Percentiles rank a stretch among this genome's conserved stretches.
Evolutionary conservation across 768 basidiomycete species (phyloP).

Genomic region (Pilatotrama ljubarskyi): DNA sequence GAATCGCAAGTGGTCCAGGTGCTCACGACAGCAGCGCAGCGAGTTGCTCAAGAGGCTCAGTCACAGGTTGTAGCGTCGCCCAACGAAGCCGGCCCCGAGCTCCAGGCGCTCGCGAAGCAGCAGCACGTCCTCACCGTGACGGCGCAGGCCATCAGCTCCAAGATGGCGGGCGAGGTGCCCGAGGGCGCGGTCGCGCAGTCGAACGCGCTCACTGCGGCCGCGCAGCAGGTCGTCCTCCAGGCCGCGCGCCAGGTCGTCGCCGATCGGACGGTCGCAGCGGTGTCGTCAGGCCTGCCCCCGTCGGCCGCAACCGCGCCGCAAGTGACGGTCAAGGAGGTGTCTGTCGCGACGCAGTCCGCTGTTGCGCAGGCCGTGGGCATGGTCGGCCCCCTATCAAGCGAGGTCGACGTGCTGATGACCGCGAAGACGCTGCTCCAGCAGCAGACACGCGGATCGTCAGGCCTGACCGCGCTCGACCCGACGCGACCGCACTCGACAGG

Average conservation of each 20-base stretch:
- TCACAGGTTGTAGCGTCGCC: constrained; percentile 61
- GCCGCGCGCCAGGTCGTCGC: constrained; percentile 64
- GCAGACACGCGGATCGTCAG: constrained; percentile 34
- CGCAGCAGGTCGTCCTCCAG: constrained; percentile 79
- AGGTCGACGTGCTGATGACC: constrained; percentile 79
- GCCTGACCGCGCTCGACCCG: constrained; percentile 31
- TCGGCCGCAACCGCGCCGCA: constrained; percentile 32
- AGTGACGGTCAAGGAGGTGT: constrained; percentile 58
- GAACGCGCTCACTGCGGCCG: constrained; percentile 68
- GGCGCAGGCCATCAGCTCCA: constrained; percentile 75
- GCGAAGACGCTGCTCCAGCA: constrained; percentile 56
- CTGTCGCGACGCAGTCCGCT: constrained; percentile 68
- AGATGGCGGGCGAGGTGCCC: constrained; percentile 53
- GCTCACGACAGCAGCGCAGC: constrained; percentile 72
- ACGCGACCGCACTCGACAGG: constrained; percentile 39
- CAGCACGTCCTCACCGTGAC: constrained; percentile 74
- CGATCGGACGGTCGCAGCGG: constrained; percentile 48
- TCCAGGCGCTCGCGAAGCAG: constrained; percentile 76
- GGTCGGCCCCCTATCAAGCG: constrained; percentile 69
- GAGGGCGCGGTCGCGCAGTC: constrained; percentile 46
- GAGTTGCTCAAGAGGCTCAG: constrained; percentile 73
- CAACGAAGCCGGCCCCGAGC: constrained; percentile 44
- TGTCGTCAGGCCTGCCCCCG: constrained; percentile 41
- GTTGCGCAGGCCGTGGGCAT: constrained; percentile 83
- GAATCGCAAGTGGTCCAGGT: constrained; percentile 79